phyloP scores from a whole-genome alignment of 306 rosid genomes.

The Alnus glutinosa region DNA sequence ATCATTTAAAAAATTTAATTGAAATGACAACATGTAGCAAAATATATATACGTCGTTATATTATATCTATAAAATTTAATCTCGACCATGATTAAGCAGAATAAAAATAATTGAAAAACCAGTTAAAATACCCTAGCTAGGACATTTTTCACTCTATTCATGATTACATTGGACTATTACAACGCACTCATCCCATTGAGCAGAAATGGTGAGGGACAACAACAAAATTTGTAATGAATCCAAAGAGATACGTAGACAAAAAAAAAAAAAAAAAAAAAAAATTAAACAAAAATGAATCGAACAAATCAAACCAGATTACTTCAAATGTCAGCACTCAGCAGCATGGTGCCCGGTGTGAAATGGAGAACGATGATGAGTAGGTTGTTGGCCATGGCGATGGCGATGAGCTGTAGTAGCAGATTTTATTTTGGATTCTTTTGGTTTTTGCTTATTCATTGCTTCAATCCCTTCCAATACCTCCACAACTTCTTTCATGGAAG shows the following conservation, averaged over 20 bases:
- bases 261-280: background rate
- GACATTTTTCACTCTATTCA: too few relatives aligned
- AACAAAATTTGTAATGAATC: constrained; percentile 17
- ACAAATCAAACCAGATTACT: constrained; percentile 8
- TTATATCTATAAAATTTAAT: too few relatives aligned
- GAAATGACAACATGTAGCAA: too few relatives aligned
- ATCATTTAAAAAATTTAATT: too few relatives aligned
- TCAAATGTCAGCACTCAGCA: constrained; percentile 12
- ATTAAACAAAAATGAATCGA: constrained; percentile 6
- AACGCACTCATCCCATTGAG: constrained; percentile 6
- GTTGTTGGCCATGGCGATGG: background rate
- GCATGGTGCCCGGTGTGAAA: constrained; percentile 20
- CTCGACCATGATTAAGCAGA: too few relatives aligned
- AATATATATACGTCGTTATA: too few relatives aligned
- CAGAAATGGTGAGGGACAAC: constrained; percentile 15
- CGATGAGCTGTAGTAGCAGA: constrained; percentile 4
- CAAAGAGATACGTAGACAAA: background rate
- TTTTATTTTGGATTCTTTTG: constrained; percentile 27
- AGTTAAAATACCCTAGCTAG: too few relatives aligned
- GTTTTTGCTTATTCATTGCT: constrained; percentile 33
- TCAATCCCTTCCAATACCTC: constrained; percentile 56
- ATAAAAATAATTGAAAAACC: too few relatives aligned
- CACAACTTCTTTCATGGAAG: constrained; percentile 76
- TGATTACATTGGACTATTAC: background rate
- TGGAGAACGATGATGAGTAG: constrained; percentile 1